Evolutionary conservation across 495 filamentous ascomycete genomes (phyloP).

Genomic region (Lasiosphaeriaceae sp.): DNA sequence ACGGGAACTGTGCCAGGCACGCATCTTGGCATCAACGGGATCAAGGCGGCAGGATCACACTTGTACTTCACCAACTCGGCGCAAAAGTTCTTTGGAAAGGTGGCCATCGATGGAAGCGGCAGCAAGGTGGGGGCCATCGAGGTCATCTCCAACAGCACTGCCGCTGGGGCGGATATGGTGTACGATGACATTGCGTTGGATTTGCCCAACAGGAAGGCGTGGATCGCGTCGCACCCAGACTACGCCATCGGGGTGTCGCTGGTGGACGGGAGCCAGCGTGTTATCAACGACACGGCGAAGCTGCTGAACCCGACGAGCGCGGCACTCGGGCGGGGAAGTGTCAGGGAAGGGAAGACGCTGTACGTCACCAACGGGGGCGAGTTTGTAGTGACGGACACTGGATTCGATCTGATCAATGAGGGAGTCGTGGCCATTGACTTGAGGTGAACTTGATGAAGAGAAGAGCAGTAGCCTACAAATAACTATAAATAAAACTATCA

Average conservation of each 20-base stretch:
- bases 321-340: constrained; percentile 15
- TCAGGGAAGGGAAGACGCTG: constrained; percentile 12
- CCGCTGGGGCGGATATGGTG: constrained; percentile 9
- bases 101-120: constrained; percentile 26
- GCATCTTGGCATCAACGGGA: constrained; percentile 42
- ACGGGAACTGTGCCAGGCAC: constrained; percentile 9
- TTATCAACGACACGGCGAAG: constrained; percentile 8
- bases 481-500: too few relatives aligned
- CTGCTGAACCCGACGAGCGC: constrained; percentile 18
- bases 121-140: constrained; percentile 8
- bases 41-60: constrained; percentile 25
- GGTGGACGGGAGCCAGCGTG: constrained; percentile 1
- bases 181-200: constrained; percentile 19
- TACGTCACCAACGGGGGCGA: constrained; percentile 19
- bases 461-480: too few relatives aligned
- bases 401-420: constrained; percentile 13
- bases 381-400: constrained; percentile 15
- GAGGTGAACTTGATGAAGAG: neutral
- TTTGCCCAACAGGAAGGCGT: neutral
- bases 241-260: constrained; percentile 10
- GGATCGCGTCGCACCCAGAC: constrained; percentile 15
- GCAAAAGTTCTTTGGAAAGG: constrained; percentile 27
- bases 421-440: constrained; percentile 15
- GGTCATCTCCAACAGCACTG: constrained; percentile 12
- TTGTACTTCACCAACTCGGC: constrained; percentile 45